phyloP scores from a whole-genome alignment of 2,329 filamentous ascomycete species.

The Ilyonectria destructans region DNA sequence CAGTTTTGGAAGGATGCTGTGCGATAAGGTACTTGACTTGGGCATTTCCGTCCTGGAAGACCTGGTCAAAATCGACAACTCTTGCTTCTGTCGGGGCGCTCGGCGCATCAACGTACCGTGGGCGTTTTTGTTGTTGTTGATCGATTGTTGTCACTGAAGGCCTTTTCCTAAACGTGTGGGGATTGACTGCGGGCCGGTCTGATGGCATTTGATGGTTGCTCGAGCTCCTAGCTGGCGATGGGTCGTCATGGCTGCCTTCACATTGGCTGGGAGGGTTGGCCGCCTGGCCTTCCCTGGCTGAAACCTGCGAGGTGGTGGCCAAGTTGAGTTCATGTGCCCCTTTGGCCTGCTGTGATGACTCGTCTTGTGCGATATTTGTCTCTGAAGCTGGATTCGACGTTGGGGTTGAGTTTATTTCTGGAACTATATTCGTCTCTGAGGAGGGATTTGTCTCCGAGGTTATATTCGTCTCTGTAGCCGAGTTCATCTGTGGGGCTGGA shows the following conservation, averaged over 20 bases:
- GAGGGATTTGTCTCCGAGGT: background rate
- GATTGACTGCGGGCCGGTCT: background rate
- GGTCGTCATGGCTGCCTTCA: background rate
- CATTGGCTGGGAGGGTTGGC: background rate
- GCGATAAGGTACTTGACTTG: slow-evolving; percentile 19
- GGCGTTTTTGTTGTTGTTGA: slow-evolving; percentile 8
- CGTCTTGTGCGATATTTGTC: background rate
- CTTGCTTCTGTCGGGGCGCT: background rate
- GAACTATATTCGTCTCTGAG: background rate
- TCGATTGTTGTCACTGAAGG: background rate
- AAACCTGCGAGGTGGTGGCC: background rate
- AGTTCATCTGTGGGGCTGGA: background rate
- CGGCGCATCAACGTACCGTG: background rate
- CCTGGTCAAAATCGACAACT: slow-evolving; percentile 20
- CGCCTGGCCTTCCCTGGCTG: background rate
- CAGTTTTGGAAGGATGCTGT: background rate
- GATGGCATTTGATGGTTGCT: background rate
- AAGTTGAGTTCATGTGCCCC: background rate
- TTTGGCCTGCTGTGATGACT: background rate
- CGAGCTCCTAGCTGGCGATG: background rate
- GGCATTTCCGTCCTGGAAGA: slow-evolving; percentile 21
- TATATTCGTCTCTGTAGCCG: background rate
- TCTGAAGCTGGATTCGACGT: background rate
- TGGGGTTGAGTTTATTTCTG: background rate
- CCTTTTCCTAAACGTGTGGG: background rate